phyloP scores from a whole-genome alignment of 805 yeast genomes.

The Allodekkera sacchari region DNA sequence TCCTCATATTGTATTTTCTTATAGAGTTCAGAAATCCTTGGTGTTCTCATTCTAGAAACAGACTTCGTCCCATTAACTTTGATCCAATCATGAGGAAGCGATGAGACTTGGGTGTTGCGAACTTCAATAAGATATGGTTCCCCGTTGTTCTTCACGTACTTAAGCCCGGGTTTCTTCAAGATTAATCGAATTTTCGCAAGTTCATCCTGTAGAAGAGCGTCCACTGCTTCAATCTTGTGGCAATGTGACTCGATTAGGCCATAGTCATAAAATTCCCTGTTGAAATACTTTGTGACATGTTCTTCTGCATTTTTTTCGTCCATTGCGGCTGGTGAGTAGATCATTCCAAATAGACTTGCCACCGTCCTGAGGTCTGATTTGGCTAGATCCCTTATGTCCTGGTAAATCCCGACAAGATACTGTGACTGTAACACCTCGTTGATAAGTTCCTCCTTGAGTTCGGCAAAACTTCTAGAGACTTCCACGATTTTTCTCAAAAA shows the following conservation, averaged over 20 bases:
- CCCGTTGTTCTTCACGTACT: conserved; percentile 47
- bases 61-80: conserved; percentile 62
- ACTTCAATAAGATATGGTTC: conserved; percentile 76
- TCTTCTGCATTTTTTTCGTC: conserved; percentile 37
- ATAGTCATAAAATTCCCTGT: conserved; percentile 33
- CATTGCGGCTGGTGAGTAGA: conserved; percentile 44
- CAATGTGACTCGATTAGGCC: conserved; percentile 28
- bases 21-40: conserved; percentile 42
- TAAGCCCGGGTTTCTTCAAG: conserved; percentile 48
- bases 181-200: conserved; percentile 35
- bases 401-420: conserved; percentile 16
- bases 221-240: conserved; percentile 35
- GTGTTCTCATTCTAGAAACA: conserved; percentile 67
- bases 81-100: conserved; percentile 69
- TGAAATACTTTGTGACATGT: conserved; percentile 30
- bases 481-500: conserved; percentile 40
- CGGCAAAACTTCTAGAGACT: conserved; percentile 24
- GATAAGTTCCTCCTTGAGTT: conserved; percentile 9
- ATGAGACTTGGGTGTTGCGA: conserved; percentile 44
- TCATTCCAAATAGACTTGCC: conserved; percentile 34
- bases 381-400: conserved; percentile 8
- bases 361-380: conserved; percentile 18
- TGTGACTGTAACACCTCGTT: conserved; percentile 12
- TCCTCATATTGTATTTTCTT: conserved; percentile 51
- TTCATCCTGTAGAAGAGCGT: conserved; percentile 42